A percentile compares a stretch with the other conserved stretches of the same genome.
Conservation (phyloP, 106 monocot genomes). For the Vanilla planifolia region DNA sequence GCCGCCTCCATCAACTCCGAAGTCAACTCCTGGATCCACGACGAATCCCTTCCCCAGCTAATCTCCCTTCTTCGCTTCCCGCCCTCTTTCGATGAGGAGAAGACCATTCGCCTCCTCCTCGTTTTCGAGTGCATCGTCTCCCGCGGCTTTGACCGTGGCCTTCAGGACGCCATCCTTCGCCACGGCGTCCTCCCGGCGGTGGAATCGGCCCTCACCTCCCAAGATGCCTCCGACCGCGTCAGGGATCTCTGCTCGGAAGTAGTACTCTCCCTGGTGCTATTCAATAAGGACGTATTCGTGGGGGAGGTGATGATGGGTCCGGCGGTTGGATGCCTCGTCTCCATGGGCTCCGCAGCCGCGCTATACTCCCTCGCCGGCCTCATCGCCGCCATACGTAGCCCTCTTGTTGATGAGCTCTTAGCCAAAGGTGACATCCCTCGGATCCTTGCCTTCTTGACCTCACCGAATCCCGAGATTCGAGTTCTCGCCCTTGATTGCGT, state of each 20-base stretch:
- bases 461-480: conserved; percentile 8
- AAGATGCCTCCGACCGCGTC: conserved; percentile 20
- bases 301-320: conserved; percentile 59
- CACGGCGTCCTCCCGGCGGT: conserved; percentile 39
- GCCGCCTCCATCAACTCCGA: conserved; percentile 58
- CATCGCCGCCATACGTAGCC: conserved; percentile 41
- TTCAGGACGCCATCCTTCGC: conserved; percentile 38
- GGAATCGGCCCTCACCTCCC: conserved; percentile 29
- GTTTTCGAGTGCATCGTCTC: conserved; percentile 33
- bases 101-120: conserved; percentile 15
- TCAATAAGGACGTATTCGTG: conserved; percentile 86
- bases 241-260: conserved; percentile 36
- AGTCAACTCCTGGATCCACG: conserved; percentile 75
- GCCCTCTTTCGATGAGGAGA: conserved; percentile 13
- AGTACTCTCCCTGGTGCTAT: conserved; percentile 51
- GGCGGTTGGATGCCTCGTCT: conserved; percentile 23
- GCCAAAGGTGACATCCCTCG: conserved; percentile 35
- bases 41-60: conserved; percentile 37
- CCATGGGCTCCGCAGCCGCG: conserved; percentile 22
- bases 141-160: conserved; percentile 39
- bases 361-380: conserved; percentile 39
- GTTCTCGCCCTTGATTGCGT: conserved; percentile 32
- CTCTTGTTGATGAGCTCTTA: conserved; percentile 64
- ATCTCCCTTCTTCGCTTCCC: conserved; percentile 16
- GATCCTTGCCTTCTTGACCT: conserved; percentile 29